Evolutionary conservation across 768 basidiomycete species (phyloP), one percentile per base, ranked within the genome.

Genomic region (Trichaptum fuscoviolaceum): DNA sequence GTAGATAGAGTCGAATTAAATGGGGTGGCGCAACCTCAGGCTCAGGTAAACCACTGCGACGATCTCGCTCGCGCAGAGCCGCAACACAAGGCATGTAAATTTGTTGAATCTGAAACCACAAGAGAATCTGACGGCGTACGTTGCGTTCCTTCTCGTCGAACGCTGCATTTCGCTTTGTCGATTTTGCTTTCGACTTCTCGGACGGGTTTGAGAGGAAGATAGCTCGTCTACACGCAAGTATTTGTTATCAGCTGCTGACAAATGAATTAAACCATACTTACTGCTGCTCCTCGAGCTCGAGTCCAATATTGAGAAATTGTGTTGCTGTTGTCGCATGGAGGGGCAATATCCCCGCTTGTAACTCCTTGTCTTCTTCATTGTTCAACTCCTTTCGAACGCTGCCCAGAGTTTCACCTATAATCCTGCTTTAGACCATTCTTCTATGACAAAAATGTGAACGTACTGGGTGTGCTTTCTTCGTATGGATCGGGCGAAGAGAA

Each of bases 1-100:
- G 73, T 5, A 75, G 68, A 26, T 68, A 65, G 1, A 75, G 64
- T 7, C 17, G 7, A 24, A 24, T 30, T 7, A 7, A 20, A 7
- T 7, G 7, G 7, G 35, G n/a, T 10, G 25, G 15, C 7, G 57
- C n/a, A 9, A 57, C 30, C 4, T 63, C 4, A 10, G 15, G 15
- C 35, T 24, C 7, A 8, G 12, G 7, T 9, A 27, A 8, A 36
- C 7, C 17, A 36, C 17, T 36, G 7, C 35, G 7, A 7, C 17
- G 35, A 36, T 7, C 35, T 7, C 35, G 7, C 17, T 36, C 35
- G 6, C 64, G 62, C 9, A 67, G 36, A 5, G 35, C 24, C 1
- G 67, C 18, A 0, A 66, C 64, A 8, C 61, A 7, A 1, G 71
- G 69, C 69, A 71, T 69, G 52, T 71, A 69, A 18, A 70, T 42